Percentiles rank a stretch among this genome's conserved stretches.
These are phyloP conservation scores for Globisporangium recalcitrans DNA, from an alignment of 352 stramenopile species.

Conservation along the genomic window DNA sequence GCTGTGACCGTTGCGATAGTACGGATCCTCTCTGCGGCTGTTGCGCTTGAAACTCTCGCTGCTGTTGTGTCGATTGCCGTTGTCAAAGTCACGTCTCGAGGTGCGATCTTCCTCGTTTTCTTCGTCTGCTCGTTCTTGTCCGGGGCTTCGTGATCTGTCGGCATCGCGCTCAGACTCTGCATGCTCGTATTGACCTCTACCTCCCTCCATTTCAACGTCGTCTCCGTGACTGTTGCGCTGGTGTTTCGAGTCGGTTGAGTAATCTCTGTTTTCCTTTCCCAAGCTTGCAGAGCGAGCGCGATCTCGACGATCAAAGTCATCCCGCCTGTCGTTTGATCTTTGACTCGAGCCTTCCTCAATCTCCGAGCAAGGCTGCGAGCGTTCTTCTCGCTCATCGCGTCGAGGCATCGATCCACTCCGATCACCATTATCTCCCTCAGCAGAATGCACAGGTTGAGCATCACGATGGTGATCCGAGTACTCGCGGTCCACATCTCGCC, in stretches of 20 bases:
- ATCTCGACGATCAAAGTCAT: background rate
- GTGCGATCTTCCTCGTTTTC: background rate
- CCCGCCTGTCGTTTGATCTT: background rate
- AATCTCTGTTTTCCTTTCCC: conserved; percentile 2
- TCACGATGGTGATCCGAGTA: background rate
- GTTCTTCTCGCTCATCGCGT: background rate
- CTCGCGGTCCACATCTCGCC: background rate
- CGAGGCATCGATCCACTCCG: background rate
- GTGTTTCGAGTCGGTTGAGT: background rate
- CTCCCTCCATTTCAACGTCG: background rate
- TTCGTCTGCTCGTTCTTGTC: conserved; percentile 1
- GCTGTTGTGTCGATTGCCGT: background rate
- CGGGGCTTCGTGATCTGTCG: background rate
- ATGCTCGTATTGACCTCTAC: background rate
- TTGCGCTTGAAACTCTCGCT: background rate
- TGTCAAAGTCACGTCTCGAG: background rate
- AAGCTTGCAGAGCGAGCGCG: conserved; percentile 3
- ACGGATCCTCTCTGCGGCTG: background rate
- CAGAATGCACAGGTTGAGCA: background rate
- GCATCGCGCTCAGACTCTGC: background rate
- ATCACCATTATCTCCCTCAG: background rate
- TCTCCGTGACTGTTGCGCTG: background rate
- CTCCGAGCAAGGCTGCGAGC: background rate
- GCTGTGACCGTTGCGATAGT: background rate
- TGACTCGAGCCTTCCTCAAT: background rate